These are phyloP conservation scores for Digitaria exilis DNA, from an alignment of 202 grass and related monocot genomes.

Conservation along the genomic window DNA sequence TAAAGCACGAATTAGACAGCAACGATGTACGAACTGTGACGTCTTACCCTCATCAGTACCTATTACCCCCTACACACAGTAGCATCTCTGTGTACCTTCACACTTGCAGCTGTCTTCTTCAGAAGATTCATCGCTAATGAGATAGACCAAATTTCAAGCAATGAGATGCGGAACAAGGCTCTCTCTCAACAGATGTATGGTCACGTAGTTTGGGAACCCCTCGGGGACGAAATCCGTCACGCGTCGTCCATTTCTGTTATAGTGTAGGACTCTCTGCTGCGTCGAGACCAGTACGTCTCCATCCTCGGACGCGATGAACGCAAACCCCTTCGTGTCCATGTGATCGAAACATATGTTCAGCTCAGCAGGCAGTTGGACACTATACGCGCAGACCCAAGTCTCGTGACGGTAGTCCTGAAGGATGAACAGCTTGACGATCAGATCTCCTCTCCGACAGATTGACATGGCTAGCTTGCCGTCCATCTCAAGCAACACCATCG, in stretches of 20 bases:
- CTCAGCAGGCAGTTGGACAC: neutral
- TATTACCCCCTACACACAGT: too few species aligned
- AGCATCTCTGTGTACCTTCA: too few species aligned
- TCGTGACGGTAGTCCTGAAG: neutral
- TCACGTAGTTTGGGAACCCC: too few species aligned
- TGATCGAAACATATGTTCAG: too few species aligned
- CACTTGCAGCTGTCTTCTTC: too few species aligned
- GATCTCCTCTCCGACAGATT: neutral
- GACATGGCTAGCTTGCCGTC: slow-evolving; percentile 14
- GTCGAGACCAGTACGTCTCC: neutral
- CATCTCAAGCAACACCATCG: neutral
- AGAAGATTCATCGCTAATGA: too few species aligned
- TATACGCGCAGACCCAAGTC: neutral
- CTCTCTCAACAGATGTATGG: neutral
- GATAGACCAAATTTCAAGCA: too few species aligned
- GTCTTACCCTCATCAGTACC: too few species aligned
- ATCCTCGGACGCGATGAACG: too few species aligned
- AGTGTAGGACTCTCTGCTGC: neutral
- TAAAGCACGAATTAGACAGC: too few species aligned
- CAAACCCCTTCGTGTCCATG: neutral
- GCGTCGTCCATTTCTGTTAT: neutral
- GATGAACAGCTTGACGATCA: neutral
- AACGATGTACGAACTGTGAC: too few species aligned
- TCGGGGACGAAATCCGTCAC: neutral
- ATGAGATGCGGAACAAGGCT: neutral